Evolutionary conservation across 768 basidiomycete species (phyloP), one percentile per base, ranked within the genome.

Genomic region (Boletus pseudopeckii): DNA sequence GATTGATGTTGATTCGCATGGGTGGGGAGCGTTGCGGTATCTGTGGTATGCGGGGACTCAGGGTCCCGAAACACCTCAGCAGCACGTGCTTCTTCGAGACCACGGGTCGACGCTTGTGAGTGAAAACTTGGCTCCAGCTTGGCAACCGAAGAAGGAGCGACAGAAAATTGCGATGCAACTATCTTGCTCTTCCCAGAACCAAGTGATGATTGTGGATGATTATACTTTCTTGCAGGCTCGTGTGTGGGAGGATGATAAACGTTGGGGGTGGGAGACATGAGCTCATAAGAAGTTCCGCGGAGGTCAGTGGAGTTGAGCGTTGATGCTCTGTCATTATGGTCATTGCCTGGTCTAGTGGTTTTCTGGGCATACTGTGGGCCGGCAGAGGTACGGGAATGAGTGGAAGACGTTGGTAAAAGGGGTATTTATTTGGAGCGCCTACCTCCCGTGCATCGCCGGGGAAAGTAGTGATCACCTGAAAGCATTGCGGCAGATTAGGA

Each of bases 371-470:
- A 57, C 69, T 70, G 47, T 44, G 6, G 11, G 30, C 55, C 37
- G 41, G 34, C 2, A 40, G 30, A 22, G 50, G 45, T 41, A 37
- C 39, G 54, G 45, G 42, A 55, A 54, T 57, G 47, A 60, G 60
- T 18, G 36, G 7, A n/a, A 41, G 17, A 10, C 45, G 41, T 32
- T 33, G 37, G 39, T 22, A 43, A 37, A 26, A 43, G 30, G 39
- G 5, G 11, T n/a, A 28, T 45, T 50, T 24, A 7, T 33, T 43
- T 17, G 48, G 20, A 36, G 33, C 2, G 72, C 83, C 52, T 68
- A 89, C 88, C 59, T 89, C 77, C 71, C 66, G 71, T 7, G 89
- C 89, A 60, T 78, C 76, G 15, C 90, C 90, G 37, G 90, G 88
- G 0, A 85, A 69, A 6, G 85, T 90, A 7, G 81, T 55, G 8